phyloP scores from a whole-genome alignment of 306 rosid genomes.

The Begonia loranthoides region DNA sequence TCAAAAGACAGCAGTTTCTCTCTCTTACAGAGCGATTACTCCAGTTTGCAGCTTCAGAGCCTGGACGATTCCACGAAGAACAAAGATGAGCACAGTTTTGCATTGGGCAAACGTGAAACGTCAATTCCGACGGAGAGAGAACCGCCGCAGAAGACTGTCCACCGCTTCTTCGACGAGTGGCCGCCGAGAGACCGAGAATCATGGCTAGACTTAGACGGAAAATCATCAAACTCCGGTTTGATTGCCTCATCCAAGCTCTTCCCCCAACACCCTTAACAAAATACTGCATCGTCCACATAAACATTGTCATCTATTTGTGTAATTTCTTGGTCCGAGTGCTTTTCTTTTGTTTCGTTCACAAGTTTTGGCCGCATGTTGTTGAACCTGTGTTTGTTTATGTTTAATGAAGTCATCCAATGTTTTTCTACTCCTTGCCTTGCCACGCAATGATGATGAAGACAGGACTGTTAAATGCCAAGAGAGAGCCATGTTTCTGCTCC shows the following conservation, averaged over 20 bases:
- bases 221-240: constrained; percentile 43
- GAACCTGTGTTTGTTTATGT: too few species aligned
- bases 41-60: constrained; percentile 62
- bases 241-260: constrained; percentile 58
- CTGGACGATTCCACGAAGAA: neutral
- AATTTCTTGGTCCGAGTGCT: too few species aligned
- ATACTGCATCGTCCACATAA: too few species aligned
- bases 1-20: constrained; percentile 58
- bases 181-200: constrained; percentile 53
- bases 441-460: too few species aligned
- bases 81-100: too few species aligned
- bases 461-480: too few species aligned
- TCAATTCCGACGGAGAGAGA: constrained; percentile 26
- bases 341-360: too few species aligned
- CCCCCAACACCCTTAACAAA: constrained; percentile 55
- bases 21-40: constrained; percentile 38
- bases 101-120: constrained; percentile 3
- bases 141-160: constrained; percentile 64
- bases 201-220: constrained; percentile 83
- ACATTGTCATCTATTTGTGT: too few species aligned
- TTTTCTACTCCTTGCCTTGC: too few species aligned
- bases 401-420: too few species aligned
- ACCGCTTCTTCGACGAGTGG: constrained; percentile 87
- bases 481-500: too few species aligned
- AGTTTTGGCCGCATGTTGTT: too few species aligned